Conservation (phyloP, 768 basidiomycete species). For the Termitomyces sp. region DNA sequence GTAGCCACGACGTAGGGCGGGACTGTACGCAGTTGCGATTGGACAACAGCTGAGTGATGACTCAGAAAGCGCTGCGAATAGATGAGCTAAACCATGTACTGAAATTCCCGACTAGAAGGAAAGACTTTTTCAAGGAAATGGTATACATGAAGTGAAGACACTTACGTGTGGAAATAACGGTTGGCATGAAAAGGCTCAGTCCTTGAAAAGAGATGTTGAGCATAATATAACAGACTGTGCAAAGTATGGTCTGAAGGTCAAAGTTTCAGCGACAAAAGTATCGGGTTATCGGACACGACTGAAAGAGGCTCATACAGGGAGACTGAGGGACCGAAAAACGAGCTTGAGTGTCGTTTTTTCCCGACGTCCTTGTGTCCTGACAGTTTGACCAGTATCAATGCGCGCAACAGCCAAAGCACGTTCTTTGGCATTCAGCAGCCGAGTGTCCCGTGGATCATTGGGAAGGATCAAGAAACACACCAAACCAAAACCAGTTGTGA, state of each 20-base stretch:
- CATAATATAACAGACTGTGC: slow-evolving; percentile 19
- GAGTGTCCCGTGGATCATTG: slow-evolving; percentile 29
- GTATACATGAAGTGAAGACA: background rate
- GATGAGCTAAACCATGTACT: slow-evolving; percentile 16
- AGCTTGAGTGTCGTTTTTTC: slow-evolving; percentile 26
- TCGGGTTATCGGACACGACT: background rate
- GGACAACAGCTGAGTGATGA: slow-evolving; percentile 32
- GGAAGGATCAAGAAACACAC: slow-evolving; percentile 32
- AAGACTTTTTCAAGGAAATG: no score
- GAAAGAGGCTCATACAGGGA: slow-evolving; percentile 21
- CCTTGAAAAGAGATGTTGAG: slow-evolving; percentile 29
- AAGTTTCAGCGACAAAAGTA: background rate
- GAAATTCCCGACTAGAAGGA: slow-evolving; percentile 16
- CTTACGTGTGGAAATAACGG: slow-evolving; percentile 41
- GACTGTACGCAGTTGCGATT: slow-evolving; percentile 46
- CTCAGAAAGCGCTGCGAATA: background rate
- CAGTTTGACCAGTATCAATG: slow-evolving; percentile 30
- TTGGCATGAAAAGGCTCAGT: slow-evolving; percentile 29
- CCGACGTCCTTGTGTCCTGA: slow-evolving; percentile 22
- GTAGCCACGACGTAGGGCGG: slow-evolving; percentile 41
- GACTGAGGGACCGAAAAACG: slow-evolving; percentile 26
- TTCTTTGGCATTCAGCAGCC: slow-evolving; percentile 29
- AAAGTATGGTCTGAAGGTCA: slow-evolving; percentile 15
- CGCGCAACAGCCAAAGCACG: slow-evolving; percentile 29
- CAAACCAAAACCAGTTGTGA: slow-evolving; percentile 32